These are phyloP conservation scores for Camellia lanceoleosa DNA, from an alignment of 148 eudicot species.

Conservation along the genomic window DNA sequence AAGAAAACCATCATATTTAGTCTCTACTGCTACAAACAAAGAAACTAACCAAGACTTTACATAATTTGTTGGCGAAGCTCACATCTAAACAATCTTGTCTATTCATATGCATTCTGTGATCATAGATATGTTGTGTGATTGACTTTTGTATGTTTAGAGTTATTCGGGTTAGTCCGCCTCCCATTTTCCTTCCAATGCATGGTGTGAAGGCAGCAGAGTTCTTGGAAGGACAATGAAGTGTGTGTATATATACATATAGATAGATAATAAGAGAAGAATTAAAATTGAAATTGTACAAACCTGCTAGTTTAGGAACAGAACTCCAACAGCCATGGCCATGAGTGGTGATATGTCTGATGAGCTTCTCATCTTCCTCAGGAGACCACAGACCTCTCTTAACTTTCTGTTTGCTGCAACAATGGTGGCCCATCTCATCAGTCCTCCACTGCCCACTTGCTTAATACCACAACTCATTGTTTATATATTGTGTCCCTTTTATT, in stretches of 20 bases:
- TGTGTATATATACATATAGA: too few relatives aligned
- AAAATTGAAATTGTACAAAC: conserved; percentile 7
- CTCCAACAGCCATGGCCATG: conserved; percentile 65
- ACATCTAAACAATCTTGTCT: too few relatives aligned
- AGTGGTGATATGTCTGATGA: conserved; percentile 38
- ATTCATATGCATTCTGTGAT: too few relatives aligned
- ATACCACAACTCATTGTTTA: background rate
- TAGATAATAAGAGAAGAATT: background rate
- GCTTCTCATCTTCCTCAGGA: conserved; percentile 55
- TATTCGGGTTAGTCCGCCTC: too few relatives aligned
- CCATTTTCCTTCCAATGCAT: too few relatives aligned
- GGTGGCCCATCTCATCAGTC: conserved; percentile 38
- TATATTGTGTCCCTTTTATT: background rate
- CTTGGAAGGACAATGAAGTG: background rate
- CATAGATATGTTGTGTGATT: too few relatives aligned
- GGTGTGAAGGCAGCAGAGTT: too few relatives aligned
- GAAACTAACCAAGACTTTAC: too few relatives aligned
- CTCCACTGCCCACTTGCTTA: background rate
- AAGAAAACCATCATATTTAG: too few relatives aligned
- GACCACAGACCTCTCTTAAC: conserved; percentile 57
- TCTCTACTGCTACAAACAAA: too few relatives aligned
- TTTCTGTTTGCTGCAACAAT: conserved; percentile 51
- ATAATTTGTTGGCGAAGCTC: too few relatives aligned
- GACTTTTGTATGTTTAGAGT: too few relatives aligned
- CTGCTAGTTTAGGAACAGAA: conserved; percentile 51